phyloP scores from a whole-genome alignment of 805 yeast species.

The Spathaspora hagerdaliae region DNA sequence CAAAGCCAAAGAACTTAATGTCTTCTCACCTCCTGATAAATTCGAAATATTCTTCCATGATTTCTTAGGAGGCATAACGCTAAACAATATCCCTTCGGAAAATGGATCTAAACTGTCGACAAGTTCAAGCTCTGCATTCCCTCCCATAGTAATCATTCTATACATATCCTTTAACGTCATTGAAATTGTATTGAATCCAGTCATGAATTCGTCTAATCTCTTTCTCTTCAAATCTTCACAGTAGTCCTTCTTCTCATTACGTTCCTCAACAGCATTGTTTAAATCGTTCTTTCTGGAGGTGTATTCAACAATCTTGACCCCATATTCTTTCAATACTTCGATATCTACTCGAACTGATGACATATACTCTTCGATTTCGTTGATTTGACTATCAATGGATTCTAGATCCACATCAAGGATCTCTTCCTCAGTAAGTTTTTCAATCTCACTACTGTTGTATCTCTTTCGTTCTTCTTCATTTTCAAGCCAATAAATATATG shows the following conservation, averaged over 20 bases:
- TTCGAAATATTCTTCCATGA: slow-evolving; percentile 96
- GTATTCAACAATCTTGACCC: slow-evolving; percentile 60
- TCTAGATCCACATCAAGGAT: slow-evolving; percentile 45
- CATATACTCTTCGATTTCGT: slow-evolving; percentile 50
- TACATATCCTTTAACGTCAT: slow-evolving; percentile 92
- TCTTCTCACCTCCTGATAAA: slow-evolving; percentile 96
- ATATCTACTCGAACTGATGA: slow-evolving; percentile 61
- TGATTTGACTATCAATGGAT: slow-evolving; percentile 48
- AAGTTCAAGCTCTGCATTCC: slow-evolving; percentile 94
- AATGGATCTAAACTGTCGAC: slow-evolving; percentile 98
- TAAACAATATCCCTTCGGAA: slow-evolving; percentile 91
- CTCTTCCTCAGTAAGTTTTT: slow-evolving; percentile 49
- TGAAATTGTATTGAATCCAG: slow-evolving; percentile 84
- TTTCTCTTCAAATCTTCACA: slow-evolving; percentile 69
- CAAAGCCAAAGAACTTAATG: slow-evolving; percentile 87
- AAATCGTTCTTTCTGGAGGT: slow-evolving; percentile 60
- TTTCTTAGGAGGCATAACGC: slow-evolving; percentile 99
- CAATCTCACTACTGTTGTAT: slow-evolving; percentile 35
- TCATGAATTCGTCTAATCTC: slow-evolving; percentile 86
- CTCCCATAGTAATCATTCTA: slow-evolving; percentile 98
- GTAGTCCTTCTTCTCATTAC: slow-evolving; percentile 60
- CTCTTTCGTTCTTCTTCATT: slow-evolving; percentile 34
- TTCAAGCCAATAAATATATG: slow-evolving; percentile 48
- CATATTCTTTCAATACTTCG: slow-evolving; percentile 75
- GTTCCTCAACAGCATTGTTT: slow-evolving; percentile 57